These are phyloP conservation scores for Entomortierella lignicola DNA, from an alignment of 192 early-diverging fungal species.

Conservation along the genomic window DNA sequence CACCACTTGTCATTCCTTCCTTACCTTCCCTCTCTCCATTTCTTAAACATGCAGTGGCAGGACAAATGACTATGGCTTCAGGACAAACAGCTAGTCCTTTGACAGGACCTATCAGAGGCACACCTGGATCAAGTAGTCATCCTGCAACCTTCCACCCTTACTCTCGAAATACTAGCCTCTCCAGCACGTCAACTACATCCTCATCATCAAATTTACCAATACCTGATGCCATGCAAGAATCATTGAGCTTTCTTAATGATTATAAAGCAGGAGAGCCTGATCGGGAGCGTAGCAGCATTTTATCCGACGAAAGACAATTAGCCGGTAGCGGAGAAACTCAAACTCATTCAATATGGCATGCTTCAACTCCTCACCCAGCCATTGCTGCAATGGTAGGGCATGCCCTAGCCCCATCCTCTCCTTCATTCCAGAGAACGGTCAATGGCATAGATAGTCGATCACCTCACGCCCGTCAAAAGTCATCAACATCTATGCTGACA, in stretches of 20 bases:
- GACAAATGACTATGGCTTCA: constrained; percentile 32
- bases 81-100: constrained; percentile 21
- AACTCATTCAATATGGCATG: constrained; percentile 33
- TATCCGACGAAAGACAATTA: background rate
- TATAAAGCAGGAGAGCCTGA: constrained; percentile 33
- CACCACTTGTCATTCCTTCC: constrained; percentile 41
- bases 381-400: constrained; percentile 52
- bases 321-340: constrained; percentile 1
- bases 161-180: constrained; percentile 8
- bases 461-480: constrained; percentile 25
- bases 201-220: constrained; percentile 31
- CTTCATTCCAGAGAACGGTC: constrained; percentile 29
- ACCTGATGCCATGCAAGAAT: constrained; percentile 49
- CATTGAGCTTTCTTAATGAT: constrained; percentile 47
- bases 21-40: constrained; percentile 44
- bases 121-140: constrained; percentile 2
- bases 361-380: constrained; percentile 46
- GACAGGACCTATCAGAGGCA: constrained; percentile 26
- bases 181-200: constrained; percentile 10
- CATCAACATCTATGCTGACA: constrained; percentile 7
- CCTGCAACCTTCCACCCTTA: constrained; percentile 35
- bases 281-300: background rate
- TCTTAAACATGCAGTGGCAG: constrained; percentile 25
- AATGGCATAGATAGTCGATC: background rate
- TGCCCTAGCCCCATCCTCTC: constrained; percentile 32